Conservation (phyloP, 371 early-diverging fungal genomes). For the Choanephora cucurbitarum region DNA sequence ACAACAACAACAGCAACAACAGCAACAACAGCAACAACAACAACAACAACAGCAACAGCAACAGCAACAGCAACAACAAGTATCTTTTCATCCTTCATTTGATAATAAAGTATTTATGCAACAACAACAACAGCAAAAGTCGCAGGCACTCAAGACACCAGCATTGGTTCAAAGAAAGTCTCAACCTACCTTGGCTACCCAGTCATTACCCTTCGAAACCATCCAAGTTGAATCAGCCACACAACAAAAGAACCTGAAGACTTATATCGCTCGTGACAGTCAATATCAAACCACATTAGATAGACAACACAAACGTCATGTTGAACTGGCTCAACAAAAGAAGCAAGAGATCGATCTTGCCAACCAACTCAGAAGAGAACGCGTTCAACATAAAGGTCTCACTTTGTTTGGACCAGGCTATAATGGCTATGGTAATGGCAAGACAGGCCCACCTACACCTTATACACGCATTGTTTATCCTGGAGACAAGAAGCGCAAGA, state of each 20-base stretch:
- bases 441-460: slow-evolving; percentile 12
- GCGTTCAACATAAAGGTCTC: slow-evolving; percentile 31
- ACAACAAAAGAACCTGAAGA: slow-evolving; percentile 24
- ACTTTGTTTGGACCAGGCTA: slow-evolving; percentile 46
- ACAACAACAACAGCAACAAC: slow-evolving; percentile 6
- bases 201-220: slow-evolving; percentile 4
- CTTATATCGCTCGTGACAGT: slow-evolving; percentile 36
- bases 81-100: too few relatives aligned
- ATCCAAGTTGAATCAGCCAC: slow-evolving; percentile 1
- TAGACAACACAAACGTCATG: slow-evolving; percentile 42
- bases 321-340: slow-evolving; percentile 45
- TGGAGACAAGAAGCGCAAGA: slow-evolving; percentile 32
- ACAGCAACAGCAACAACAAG: slow-evolving; percentile 1
- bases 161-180: background rate
- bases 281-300: slow-evolving; percentile 43
- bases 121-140: slow-evolving; percentile 2
- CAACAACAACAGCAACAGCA: too few relatives aligned
- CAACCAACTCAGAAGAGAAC: slow-evolving; percentile 28
- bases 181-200: background rate
- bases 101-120: slow-evolving; percentile 1
- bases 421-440: slow-evolving; percentile 37
- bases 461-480: slow-evolving; percentile 34
- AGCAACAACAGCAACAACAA: background rate
- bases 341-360: slow-evolving; percentile 39
- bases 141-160: background rate